Conservation (phyloP, 306 rosid genomes). For the Coriaria nepalensis region DNA sequence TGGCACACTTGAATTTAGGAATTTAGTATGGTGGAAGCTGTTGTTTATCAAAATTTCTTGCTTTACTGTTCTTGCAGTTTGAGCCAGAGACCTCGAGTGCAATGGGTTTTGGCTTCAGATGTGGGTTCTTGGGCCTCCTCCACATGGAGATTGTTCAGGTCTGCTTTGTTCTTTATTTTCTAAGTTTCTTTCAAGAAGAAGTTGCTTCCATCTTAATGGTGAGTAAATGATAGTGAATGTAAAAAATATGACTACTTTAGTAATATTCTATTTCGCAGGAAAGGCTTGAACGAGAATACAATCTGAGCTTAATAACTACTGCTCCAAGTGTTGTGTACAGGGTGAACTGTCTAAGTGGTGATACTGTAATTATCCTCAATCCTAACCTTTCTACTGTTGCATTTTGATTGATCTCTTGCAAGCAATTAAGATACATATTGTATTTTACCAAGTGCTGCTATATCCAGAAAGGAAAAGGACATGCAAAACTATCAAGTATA, state of each 20-base stretch:
- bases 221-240: background rate
- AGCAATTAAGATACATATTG: too few relatives aligned
- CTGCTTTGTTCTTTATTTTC: constrained; percentile 16
- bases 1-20: background rate
- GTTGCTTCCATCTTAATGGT: background rate
- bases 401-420: constrained; percentile 10
- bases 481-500: too few relatives aligned
- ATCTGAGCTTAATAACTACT: constrained; percentile 65
- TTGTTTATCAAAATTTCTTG: background rate
- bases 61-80: constrained; percentile 31
- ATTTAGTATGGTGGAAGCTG: constrained; percentile 1
- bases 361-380: constrained; percentile 57
- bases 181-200: background rate
- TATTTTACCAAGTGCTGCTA: too few relatives aligned
- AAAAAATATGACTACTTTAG: constrained; percentile 1
- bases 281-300: constrained; percentile 71
- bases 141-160: constrained; percentile 99
- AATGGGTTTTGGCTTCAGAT: constrained; percentile 97
- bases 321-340: constrained; percentile 80
- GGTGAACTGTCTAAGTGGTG: constrained; percentile 57
- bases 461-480: too few relatives aligned
- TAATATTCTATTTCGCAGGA: constrained; percentile 34
- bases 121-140: constrained; percentile 92
- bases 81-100: constrained; percentile 95
- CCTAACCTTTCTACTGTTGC: constrained; percentile 26